Conservation (phyloP, 306 rosid species). For the Vachellia pachyceras region DNA sequence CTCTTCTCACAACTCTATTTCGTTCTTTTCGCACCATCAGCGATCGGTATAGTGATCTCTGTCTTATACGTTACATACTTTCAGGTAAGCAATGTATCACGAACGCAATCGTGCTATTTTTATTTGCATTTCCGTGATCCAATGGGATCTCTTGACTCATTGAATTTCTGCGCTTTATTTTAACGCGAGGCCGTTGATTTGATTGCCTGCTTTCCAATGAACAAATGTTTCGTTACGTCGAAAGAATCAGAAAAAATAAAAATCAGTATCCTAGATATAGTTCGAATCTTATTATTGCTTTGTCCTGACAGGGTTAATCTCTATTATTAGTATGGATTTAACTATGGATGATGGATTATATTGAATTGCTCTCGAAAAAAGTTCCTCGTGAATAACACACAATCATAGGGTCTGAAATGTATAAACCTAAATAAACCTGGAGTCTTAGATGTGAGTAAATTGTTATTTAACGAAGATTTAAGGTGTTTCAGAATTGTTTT, state of each 20-base stretch:
- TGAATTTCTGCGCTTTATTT: not conserved
- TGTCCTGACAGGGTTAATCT: not conserved
- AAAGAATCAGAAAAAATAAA: not conserved
- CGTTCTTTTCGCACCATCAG: not conserved
- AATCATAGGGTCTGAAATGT: not conserved
- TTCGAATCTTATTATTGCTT: not conserved
- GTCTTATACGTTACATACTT: not conserved
- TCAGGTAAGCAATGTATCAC: constrained; percentile 11
- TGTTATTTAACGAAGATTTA: not conserved
- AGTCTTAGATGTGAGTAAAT: not conserved
- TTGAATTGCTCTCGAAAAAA: not conserved
- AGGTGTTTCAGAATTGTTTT: not conserved
- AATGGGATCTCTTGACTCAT: not conserved
- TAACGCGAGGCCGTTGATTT: not conserved
- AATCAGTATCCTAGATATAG: not conserved
- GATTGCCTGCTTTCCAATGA: not conserved
- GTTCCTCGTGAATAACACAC: not conserved
- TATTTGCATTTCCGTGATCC: not conserved
- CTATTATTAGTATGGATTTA: not conserved
- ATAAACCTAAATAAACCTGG: not conserved
- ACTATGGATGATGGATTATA: not conserved
- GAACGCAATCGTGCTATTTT: not conserved
- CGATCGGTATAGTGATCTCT: constrained; percentile 40
- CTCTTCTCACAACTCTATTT: not conserved
- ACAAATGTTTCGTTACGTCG: not conserved